Evolutionary conservation across 208 protist species (phyloP).

Genomic region (Trypanosoma platydactyli): DNA sequence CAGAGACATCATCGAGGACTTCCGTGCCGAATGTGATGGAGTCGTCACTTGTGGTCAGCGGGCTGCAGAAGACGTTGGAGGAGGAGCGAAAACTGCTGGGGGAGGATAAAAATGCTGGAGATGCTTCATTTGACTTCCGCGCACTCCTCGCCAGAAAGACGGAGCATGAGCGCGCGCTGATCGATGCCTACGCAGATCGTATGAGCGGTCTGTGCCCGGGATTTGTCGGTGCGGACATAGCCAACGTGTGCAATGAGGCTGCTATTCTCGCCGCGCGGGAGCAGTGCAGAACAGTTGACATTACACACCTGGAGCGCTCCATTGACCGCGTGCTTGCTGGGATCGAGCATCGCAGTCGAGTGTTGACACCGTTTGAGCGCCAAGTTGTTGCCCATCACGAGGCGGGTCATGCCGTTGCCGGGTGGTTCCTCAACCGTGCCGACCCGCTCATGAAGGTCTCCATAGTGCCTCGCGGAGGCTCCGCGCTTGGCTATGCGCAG

Average conservation of each 20-base stretch:
- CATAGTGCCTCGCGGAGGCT: conserved; percentile 95
- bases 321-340: conserved; percentile 96
- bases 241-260: conserved; percentile 97
- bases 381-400: conserved; percentile 97
- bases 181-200: conserved; percentile 66
- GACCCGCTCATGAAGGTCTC: conserved; percentile 98
- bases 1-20: not conserved
- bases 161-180: conserved; percentile 58
- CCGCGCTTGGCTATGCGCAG: conserved; percentile 97
- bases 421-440: conserved; percentile 97
- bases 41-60: conserved; percentile 28
- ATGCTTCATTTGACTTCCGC: conserved; percentile 49
- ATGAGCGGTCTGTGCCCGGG: conserved; percentile 82
- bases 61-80: conserved; percentile 33
- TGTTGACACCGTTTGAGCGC: conserved; percentile 90
- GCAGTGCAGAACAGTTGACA: conserved; percentile 49
- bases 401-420: conserved; percentile 96
- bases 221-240: conserved; percentile 95
- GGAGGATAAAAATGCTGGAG: conserved; percentile 8
- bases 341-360: conserved; percentile 91
- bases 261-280: conserved; percentile 91
- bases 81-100: conserved; percentile 13
- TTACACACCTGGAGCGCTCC: conserved; percentile 92
- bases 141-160: conserved; percentile 49
- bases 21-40: conserved; percentile 1